Conservation (phyloP, 768 basidiomycete species). For the Hemileccinum rubropunctum region DNA sequence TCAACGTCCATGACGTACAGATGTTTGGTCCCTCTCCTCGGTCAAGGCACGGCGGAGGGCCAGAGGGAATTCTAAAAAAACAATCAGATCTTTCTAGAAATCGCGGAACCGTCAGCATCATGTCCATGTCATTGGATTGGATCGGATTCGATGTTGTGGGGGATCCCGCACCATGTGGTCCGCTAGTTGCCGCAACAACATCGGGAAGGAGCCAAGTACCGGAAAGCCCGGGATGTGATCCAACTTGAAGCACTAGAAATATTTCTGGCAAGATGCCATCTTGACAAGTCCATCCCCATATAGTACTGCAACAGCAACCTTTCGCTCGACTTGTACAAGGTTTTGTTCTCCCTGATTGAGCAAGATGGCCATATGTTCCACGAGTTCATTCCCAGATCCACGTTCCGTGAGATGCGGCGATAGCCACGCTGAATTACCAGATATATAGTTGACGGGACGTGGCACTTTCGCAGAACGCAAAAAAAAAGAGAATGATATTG, state of each 20-base stretch:
- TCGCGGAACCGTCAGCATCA: conserved; percentile 20
- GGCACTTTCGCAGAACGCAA: not conserved
- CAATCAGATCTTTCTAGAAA: conserved; percentile 6
- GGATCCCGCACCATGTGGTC: conserved; percentile 18
- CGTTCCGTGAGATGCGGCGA: conserved; percentile 24
- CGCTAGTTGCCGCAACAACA: conserved; percentile 21
- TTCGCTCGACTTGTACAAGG: no score
- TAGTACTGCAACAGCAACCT: not conserved
- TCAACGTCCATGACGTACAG: conserved; percentile 1
- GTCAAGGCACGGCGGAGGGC: not conserved
- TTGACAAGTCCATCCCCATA: conserved; percentile 12
- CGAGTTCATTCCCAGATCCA: conserved; percentile 14
- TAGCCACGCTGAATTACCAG: conserved; percentile 15
- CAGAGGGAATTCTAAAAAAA: not conserved
- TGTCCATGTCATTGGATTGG: no score
- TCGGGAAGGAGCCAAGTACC: conserved; percentile 6
- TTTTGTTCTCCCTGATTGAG: conserved; percentile 14
- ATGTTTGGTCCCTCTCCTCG: not conserved
- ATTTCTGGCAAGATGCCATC: conserved; percentile 14
- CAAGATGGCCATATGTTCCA: not conserved
- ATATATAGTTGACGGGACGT: conserved; percentile 1
- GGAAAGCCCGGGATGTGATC: conserved; percentile 29
- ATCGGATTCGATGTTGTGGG: conserved; percentile 4
- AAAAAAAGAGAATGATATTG: conserved; percentile 15
- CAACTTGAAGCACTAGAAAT: conserved; percentile 9